Evolutionary conservation across 2,329 filamentous ascomycete species (phyloP).

Genomic region (Epichloe amarillans): DNA sequence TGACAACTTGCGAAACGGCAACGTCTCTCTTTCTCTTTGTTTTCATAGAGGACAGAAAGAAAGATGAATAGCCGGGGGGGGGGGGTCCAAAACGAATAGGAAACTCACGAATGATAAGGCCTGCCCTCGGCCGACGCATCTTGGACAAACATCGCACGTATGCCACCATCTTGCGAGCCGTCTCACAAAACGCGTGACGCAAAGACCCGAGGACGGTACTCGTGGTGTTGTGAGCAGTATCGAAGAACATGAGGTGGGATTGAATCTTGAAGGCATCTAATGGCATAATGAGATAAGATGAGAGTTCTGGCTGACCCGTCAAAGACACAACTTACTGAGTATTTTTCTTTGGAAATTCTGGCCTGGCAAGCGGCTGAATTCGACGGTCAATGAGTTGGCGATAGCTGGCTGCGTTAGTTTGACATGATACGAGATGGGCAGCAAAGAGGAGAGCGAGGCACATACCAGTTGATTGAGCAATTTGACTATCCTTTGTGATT

Average conservation of each 20-base stretch:
- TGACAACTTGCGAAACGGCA: too few relatives aligned
- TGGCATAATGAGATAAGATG: too few relatives aligned
- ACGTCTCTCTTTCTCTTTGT: too few relatives aligned
- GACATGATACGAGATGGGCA: neutral
- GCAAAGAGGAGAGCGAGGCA: neutral
- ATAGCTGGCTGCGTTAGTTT: slow-evolving; percentile 21
- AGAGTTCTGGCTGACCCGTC: too few relatives aligned
- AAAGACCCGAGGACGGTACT: slow-evolving; percentile 61
- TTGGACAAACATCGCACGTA: slow-evolving; percentile 46
- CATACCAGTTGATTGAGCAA: slow-evolving; percentile 11
- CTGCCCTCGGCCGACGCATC: slow-evolving; percentile 39
- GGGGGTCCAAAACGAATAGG: accelerated
- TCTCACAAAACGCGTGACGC: slow-evolving; percentile 59
- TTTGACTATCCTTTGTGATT: slow-evolving; percentile 54
- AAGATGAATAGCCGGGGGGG: neutral
- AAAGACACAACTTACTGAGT: slow-evolving; percentile 36
- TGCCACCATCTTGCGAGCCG: slow-evolving; percentile 61
- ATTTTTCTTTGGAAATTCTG: slow-evolving; percentile 70
- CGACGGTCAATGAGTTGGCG: slow-evolving; percentile 65
- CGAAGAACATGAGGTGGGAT: slow-evolving; percentile 71
- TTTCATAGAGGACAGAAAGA: neutral
- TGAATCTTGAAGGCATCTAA: slow-evolving; percentile 66
- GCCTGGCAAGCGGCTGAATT: slow-evolving; percentile 58
- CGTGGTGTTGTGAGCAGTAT: slow-evolving; percentile 62
- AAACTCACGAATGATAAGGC: slow-evolving; percentile 50